Evolutionary conservation across 371 early-diverging fungal species (phyloP).

Genomic region (Mucor circinelloides): DNA sequence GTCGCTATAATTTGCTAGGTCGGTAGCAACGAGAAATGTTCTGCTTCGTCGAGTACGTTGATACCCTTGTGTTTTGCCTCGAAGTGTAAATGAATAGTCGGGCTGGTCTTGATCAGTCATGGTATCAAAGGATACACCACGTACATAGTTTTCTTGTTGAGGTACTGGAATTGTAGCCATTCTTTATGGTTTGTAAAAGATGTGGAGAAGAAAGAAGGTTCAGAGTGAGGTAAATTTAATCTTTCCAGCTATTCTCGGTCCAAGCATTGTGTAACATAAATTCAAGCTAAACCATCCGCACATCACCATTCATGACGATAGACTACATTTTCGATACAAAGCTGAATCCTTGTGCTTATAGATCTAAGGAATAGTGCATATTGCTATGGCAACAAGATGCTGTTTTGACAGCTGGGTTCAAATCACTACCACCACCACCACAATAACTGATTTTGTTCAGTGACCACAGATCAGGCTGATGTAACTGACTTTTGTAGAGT

Average conservation of each 20-base stretch:
- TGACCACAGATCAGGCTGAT: not conserved
- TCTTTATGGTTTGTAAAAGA: not conserved
- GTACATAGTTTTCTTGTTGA: slow-evolving; percentile 42
- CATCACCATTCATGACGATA: not conserved
- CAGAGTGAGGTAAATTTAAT: not conserved
- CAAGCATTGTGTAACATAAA: slow-evolving; percentile 8
- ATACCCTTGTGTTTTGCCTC: slow-evolving; percentile 57
- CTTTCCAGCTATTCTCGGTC: not conserved
- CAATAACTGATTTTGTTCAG: not conserved
- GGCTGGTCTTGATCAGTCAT: slow-evolving; percentile 59
- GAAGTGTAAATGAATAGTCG: slow-evolving; percentile 59
- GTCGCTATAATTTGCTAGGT: slow-evolving; percentile 61
- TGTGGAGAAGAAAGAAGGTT: not conserved
- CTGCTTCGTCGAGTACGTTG: slow-evolving; percentile 51
- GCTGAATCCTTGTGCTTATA: not conserved
- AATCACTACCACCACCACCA: not conserved
- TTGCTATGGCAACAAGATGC: not conserved
- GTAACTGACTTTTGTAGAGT: no score
- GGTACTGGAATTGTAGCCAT: slow-evolving; percentile 10
- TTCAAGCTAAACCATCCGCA: not conserved
- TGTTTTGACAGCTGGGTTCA: not conserved
- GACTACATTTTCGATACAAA: not conserved
- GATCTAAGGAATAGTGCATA: not conserved
- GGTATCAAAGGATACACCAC: slow-evolving; percentile 64
- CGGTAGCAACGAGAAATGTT: slow-evolving; percentile 63